Evolutionary conservation across 208 protist genomes (phyloP), one percentile per base, ranked within the genome.

Genomic region (Perkinsela sp.): DNA sequence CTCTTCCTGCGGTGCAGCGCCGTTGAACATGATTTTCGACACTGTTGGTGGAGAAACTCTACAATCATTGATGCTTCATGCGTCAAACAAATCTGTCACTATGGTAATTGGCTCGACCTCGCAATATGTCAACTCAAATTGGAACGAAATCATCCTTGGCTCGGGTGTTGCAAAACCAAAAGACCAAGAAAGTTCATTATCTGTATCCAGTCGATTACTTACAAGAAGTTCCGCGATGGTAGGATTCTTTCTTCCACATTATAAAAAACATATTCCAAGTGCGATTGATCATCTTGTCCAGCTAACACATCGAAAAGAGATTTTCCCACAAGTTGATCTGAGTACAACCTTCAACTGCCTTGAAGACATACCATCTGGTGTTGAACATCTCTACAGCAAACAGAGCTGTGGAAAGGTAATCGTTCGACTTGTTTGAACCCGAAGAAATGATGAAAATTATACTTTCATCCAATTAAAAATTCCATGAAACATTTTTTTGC

Each of bases 181-280:
- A 22, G 22, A 57, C 13, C 40, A 6, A n/a, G 40, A 57, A 57
- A 57, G 40, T 57, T n/a, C 22, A 6, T 22, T 57, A n/a, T 57
- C 40, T 22, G 6, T 57, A 22, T 57, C 40, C 6, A 57, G 40
- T 57, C 6, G 22, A 57, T 57, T 57, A 22, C 40, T 57, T 22
- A 57, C 40, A 57, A 57, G 13, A 57, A 57, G 40, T 22, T n/a
- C 13, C 40, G 22, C 40, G 13, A n/a, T 57, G 40, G 22, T 22
- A n/a, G 40, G 40, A n/a, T 57, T 57, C 22, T 57, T 57, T 57
- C 40, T 57, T 57, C 40, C 40, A 57, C 40, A 57, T 57, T 57
- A 57, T 22, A 22, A 6, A 22, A 57, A 57, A 22, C 40, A 57
- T 57, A 57, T 22, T 6, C 40, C 13, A 22, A 57, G 13, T 22